A percentile compares a stretch with the other conserved stretches of the same genome.
Evolutionary conservation across 2,329 filamentous ascomycete species (phyloP).

Genomic region (Phaeosphaeriaceae sp.): DNA sequence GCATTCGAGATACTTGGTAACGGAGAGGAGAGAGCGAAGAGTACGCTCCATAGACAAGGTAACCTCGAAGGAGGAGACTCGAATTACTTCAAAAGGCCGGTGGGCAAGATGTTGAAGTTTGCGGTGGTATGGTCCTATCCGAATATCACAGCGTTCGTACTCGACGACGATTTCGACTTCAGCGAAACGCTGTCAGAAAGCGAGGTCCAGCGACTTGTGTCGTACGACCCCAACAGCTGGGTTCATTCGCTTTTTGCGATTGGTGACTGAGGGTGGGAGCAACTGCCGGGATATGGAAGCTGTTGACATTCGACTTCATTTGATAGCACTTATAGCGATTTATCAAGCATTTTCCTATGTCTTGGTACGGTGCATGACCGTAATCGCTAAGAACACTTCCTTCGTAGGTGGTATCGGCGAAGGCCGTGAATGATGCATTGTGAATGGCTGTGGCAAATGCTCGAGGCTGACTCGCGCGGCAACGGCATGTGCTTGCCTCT

Average conservation of each 20-base stretch:
- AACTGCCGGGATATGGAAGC: not conserved
- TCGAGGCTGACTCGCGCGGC: slow-evolving; percentile 21
- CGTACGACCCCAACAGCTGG: slow-evolving; percentile 44
- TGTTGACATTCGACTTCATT: not conserved
- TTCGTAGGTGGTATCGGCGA: not conserved
- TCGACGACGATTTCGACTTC: slow-evolving; percentile 51
- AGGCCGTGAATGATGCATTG: not conserved
- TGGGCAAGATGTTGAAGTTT: slow-evolving; percentile 66
- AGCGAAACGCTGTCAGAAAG: slow-evolving; percentile 40
- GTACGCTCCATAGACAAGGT: slow-evolving; percentile 68
- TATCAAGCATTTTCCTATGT: not conserved
- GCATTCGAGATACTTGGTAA: slow-evolving; percentile 74
- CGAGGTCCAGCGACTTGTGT: slow-evolving; percentile 45
- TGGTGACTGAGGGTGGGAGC: slow-evolving; percentile 27
- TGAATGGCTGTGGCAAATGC: slow-evolving; percentile 14
- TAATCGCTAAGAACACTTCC: too few relatives aligned
- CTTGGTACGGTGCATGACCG: not conserved
- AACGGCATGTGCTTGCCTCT: slow-evolving; percentile 26
- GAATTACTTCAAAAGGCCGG: slow-evolving; percentile 76
- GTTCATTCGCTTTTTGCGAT: slow-evolving; percentile 51
- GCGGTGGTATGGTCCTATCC: slow-evolving; percentile 54
- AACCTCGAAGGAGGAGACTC: slow-evolving; percentile 70
- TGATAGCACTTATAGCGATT: not conserved
- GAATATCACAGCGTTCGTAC: slow-evolving; percentile 43
- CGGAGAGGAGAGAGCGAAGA: slow-evolving; percentile 73